These are phyloP conservation scores for Pythium aphanidermatum DNA, from an alignment of 352 stramenopile genomes.

Conservation along the genomic window DNA sequence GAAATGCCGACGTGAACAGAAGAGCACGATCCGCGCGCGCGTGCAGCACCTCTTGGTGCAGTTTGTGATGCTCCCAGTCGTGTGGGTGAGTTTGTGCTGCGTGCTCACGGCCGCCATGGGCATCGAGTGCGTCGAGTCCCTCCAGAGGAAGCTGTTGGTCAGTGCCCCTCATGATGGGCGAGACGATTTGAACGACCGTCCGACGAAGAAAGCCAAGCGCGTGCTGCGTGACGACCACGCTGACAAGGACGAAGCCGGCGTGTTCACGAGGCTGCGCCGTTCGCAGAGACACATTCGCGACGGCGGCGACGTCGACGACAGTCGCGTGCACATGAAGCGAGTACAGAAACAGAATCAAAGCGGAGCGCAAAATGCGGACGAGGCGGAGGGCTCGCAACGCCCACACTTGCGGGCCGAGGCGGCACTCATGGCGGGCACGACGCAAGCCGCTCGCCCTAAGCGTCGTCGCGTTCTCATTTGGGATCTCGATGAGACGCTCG, in stretches of 20 bases:
- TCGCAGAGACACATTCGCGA: too few relatives aligned
- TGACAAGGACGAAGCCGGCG: not conserved
- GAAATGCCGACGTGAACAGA: too few relatives aligned
- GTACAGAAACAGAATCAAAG: not conserved
- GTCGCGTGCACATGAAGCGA: not conserved
- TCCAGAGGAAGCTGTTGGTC: conserved; percentile 16
- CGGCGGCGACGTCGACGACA: not conserved
- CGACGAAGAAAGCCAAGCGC: conserved; percentile 16
- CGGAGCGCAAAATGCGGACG: too few relatives aligned
- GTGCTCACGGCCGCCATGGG: conserved; percentile 40
- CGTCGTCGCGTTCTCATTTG: conserved; percentile 63
- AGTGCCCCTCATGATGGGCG: not conserved
- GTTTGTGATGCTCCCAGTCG: conserved; percentile 55
- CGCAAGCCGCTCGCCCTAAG: not conserved
- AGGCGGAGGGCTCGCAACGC: too few relatives aligned
- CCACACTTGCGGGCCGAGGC: too few relatives aligned
- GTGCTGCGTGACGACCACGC: not conserved
- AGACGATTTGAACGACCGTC: conserved; percentile 2
- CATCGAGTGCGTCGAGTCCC: conserved; percentile 55
- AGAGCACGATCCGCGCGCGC: conserved; percentile 10
- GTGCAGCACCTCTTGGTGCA: conserved; percentile 36
- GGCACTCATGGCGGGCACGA: not conserved
- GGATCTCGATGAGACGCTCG: conserved; percentile 79
- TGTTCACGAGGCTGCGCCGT: too few relatives aligned
- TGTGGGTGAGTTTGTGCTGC: conserved; percentile 57